These are phyloP conservation scores for Plicaturopsis crispa DNA, from an alignment of 768 basidiomycete species.

Conservation along the genomic window DNA sequence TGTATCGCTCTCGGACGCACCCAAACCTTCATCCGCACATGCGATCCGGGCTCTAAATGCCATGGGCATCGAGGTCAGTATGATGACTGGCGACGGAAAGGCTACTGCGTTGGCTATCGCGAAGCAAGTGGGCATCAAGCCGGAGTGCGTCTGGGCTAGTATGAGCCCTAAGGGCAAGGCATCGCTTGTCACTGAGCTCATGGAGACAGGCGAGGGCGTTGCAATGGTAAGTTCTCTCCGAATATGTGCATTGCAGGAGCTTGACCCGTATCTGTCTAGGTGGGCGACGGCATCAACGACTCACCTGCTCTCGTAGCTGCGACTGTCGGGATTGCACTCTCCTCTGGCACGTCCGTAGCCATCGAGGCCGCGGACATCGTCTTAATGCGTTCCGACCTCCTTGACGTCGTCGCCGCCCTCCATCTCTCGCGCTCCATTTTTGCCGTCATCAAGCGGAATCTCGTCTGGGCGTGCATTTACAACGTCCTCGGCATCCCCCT, in stretches of 20 bases:
- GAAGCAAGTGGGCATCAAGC: constrained; percentile 78
- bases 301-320: constrained; percentile 95
- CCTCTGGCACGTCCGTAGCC: constrained; percentile 93
- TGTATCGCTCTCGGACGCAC: constrained; percentile 79
- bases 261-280: constrained; percentile 35
- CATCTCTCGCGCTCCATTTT: constrained; percentile 88
- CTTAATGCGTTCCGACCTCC: constrained; percentile 92
- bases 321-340: constrained; percentile 93
- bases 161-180: constrained; percentile 98
- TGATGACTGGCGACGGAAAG: constrained; percentile 92
- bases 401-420: constrained; percentile 96
- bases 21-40: constrained; percentile 77
- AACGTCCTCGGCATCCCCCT: constrained; percentile 91
- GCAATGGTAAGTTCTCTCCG: constrained; percentile 66
- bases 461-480: constrained; percentile 95
- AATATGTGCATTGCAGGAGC: neutral
- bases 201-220: constrained; percentile 66
- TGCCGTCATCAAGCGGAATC: constrained; percentile 83
- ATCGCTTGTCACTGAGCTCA: constrained; percentile 70
- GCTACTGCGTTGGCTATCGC: constrained; percentile 86
- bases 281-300: constrained; percentile 99
- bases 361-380: constrained; percentile 98
- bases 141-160: constrained; percentile 80
- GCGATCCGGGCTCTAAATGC: constrained; percentile 73
- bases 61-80: constrained; percentile 89